Evolutionary conservation across 371 early-diverging fungal genomes (phyloP), one percentile per base, ranked within the genome.

Genomic region (Rhizopus microsporus): DNA sequence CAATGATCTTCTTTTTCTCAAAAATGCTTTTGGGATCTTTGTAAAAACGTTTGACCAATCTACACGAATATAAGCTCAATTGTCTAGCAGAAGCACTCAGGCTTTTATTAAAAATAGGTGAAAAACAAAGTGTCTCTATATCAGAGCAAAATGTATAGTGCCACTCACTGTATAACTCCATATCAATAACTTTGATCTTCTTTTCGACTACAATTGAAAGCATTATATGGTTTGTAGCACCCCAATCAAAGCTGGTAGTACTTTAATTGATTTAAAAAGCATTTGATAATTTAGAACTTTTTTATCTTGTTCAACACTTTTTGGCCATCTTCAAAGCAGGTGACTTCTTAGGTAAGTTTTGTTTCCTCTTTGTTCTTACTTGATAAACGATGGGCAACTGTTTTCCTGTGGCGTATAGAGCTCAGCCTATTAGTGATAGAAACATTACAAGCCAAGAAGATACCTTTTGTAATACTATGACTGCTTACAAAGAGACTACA

Each of bases 11-110:
- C 17, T 29, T 39, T 38, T 31, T 29, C 12, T 31, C 30, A 32
- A 42, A 54, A 40, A 54, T 54, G 54, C 43, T 54, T 42, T 54
- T 43, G 43, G 32, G 54, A 29, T 54, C 54, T 12, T 54, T 43
- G 12, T 54, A 54, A 54, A 17, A 42, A 43, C 43, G 42, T 43
- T 54, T 54, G 17, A 54, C 54, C 43, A 33, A 54, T 30, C 54
- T 16, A 31, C 12, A 12, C 9, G 54, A 23, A 54, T 42, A 40
- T 23, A 42, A 30, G 43, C 23, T 35, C 15, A 55, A 55, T 29
- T 0, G 23, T 15, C 29, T 46, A 8, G 23, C 46, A 46, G 23
- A 46, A 46, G 29, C 23, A 46, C 10, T 46, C 7, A 46, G 29
- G 5, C 1, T 7, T 17, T 17, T 46, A 17, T 15, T 17, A 44